phyloP scores from a whole-genome alignment of 1,139 yeast species.

The Williopsis jadinii region DNA sequence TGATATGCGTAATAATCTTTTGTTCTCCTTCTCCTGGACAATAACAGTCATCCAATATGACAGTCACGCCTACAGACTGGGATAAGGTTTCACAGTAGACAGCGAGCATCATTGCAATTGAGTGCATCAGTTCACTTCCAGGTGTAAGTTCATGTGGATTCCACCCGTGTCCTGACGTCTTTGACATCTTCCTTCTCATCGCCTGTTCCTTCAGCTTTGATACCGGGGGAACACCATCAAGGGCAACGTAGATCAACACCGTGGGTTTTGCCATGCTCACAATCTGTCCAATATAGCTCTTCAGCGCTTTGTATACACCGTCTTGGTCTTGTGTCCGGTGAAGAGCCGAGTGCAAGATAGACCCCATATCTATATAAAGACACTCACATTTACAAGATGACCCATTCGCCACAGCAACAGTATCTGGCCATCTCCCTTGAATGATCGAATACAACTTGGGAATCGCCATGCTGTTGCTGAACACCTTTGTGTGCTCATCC shows the following conservation, averaged over 20 bases:
- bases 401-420: constrained; percentile 25
- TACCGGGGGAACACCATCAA: constrained; percentile 91
- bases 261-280: constrained; percentile 63
- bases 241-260: constrained; percentile 73
- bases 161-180: constrained; percentile 14
- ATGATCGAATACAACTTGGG: constrained; percentile 81
- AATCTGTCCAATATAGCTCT: constrained; percentile 70
- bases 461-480: constrained; percentile 43
- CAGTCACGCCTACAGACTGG: not conserved
- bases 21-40: constrained; percentile 96
- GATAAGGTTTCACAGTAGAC: constrained; percentile 1
- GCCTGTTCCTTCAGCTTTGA: constrained; percentile 92
- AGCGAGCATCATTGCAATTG: not conserved
- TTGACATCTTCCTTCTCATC: constrained; percentile 48
- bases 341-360: constrained; percentile 57
- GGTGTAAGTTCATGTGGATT: constrained; percentile 12
- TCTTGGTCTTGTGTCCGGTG: too few species aligned
- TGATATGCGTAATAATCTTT: constrained; percentile 75
- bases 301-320: constrained; percentile 28
- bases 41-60: constrained; percentile 30
- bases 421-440: constrained; percentile 93
- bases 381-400: too few species aligned
- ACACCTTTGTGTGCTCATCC: too few species aligned
- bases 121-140: constrained; percentile 10
- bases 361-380: constrained; percentile 79